Evolutionary conservation across 768 basidiomycete species (phyloP).

Genomic region (Mycena pura): DNA sequence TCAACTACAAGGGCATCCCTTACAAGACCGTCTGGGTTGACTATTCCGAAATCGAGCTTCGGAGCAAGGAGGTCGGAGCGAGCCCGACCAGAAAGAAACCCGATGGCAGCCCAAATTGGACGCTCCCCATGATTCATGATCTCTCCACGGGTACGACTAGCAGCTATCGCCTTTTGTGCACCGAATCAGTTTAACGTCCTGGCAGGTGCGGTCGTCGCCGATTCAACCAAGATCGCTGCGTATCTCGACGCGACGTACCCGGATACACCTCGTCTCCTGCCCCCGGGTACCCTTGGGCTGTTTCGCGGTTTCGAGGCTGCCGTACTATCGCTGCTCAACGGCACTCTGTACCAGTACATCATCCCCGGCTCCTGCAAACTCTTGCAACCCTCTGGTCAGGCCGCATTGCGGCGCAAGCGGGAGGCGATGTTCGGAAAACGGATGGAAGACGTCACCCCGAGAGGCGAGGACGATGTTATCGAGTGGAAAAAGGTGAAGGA

Average conservation of each 20-base stretch:
- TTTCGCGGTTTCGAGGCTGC: constrained; percentile 15
- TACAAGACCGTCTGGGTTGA: constrained; percentile 52
- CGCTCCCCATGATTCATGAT: constrained; percentile 51
- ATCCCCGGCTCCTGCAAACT: constrained; percentile 31
- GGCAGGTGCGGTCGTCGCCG: constrained; percentile 33
- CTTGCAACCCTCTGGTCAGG: constrained; percentile 36
- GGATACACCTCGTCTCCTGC: constrained; percentile 38
- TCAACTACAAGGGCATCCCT: constrained; percentile 26
- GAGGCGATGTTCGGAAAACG: constrained; percentile 33
- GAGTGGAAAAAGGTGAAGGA: no score
- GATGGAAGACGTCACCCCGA: no score
- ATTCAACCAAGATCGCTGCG: constrained; percentile 46
- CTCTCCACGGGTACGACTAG: constrained; percentile 37
- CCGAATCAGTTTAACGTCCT: no score
- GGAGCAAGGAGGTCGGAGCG: constrained; percentile 37
- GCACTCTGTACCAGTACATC: neutral
- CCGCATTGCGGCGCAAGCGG: constrained; percentile 42
- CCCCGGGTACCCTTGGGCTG: constrained; percentile 29
- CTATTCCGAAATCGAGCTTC: constrained; percentile 45
- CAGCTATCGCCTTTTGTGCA: no score
- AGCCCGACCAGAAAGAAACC: constrained; percentile 32
- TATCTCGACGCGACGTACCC: constrained; percentile 54
- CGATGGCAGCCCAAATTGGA: constrained; percentile 38
- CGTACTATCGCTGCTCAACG: neutral
- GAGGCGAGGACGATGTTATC: no score